A percentile compares a stretch with the other conserved stretches of the same genome.
Evolutionary conservation across 2,329 filamentous ascomycete species (phyloP).

Genomic region (Teratosphaeria pseudoeucalypti): DNA sequence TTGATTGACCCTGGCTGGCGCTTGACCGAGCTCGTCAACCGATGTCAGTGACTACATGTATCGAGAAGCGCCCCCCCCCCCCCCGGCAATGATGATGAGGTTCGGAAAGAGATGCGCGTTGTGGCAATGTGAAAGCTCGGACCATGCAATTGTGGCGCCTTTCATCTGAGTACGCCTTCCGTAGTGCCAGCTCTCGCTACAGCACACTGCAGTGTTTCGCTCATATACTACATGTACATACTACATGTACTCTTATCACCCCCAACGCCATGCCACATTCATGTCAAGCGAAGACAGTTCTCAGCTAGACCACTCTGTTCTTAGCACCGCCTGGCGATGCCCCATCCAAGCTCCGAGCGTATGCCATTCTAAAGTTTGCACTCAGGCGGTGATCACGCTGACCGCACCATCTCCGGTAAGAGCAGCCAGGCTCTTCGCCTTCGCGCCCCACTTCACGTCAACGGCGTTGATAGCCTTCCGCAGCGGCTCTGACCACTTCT

Average conservation of each 20-base stretch:
- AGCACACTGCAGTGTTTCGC: not conserved
- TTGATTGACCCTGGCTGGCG: not conserved
- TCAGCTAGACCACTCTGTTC: not conserved
- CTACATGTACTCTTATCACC: not conserved
- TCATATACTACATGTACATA: not conserved
- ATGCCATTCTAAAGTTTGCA: not conserved
- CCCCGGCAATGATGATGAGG: not conserved
- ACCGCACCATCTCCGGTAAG: constrained; percentile 67
- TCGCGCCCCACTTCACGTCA: constrained; percentile 65
- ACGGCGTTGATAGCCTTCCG: constrained; percentile 63
- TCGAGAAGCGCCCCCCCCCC: not conserved
- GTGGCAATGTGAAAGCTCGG: not conserved
- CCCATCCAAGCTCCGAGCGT: not conserved
- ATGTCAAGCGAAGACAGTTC: not conserved
- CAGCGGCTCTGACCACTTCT: constrained; percentile 81
- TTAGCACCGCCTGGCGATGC: not conserved
- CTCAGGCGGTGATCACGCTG: constrained; percentile 47
- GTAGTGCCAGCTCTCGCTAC: not conserved
- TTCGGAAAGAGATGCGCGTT: not conserved
- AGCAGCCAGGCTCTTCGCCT: constrained; percentile 63
- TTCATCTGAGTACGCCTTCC: not conserved
- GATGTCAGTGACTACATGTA: not conserved
- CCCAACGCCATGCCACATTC: not conserved
- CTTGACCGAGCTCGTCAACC: not conserved
- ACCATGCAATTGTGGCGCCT: not conserved